Evolutionary conservation across 2,329 filamentous ascomycete genomes (phyloP).

Genomic region (Teratosphaeria gauchensis): DNA sequence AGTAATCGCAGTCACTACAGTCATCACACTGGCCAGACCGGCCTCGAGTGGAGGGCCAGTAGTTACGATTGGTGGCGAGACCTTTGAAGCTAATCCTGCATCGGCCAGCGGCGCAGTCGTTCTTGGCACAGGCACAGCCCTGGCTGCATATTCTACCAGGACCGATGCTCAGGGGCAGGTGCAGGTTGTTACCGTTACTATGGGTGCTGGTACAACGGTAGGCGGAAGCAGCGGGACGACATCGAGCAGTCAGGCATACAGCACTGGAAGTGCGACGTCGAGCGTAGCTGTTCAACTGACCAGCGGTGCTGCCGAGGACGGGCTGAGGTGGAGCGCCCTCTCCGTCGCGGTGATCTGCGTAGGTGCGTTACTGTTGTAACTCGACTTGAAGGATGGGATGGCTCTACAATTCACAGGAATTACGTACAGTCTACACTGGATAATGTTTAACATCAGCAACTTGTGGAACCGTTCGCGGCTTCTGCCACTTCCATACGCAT

Average conservation of each 20-base stretch:
- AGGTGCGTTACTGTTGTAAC: neutral
- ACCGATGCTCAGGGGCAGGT: neutral
- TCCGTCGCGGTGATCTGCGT: neutral
- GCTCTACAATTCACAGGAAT: neutral
- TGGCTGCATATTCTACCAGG: neutral
- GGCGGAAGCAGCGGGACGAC: neutral
- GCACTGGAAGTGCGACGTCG: neutral
- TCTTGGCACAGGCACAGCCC: neutral
- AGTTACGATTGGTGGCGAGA: neutral
- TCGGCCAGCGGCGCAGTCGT: neutral
- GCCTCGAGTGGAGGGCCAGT: neutral
- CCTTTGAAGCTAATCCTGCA: neutral
- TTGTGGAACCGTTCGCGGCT: too few relatives aligned
- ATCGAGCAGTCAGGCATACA: neutral
- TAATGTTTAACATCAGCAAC: too few relatives aligned
- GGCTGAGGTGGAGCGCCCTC: neutral
- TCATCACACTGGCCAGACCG: neutral
- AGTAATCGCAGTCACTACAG: neutral
- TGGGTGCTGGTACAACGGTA: neutral
- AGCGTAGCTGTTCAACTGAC: neutral
- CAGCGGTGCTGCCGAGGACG: neutral
- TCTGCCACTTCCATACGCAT: too few relatives aligned
- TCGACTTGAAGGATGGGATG: neutral
- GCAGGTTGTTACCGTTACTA: neutral
- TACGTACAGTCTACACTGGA: neutral